Evolutionary conservation across 257 asterid species (phyloP).

Genomic region (Capsicum rhomboideum): DNA sequence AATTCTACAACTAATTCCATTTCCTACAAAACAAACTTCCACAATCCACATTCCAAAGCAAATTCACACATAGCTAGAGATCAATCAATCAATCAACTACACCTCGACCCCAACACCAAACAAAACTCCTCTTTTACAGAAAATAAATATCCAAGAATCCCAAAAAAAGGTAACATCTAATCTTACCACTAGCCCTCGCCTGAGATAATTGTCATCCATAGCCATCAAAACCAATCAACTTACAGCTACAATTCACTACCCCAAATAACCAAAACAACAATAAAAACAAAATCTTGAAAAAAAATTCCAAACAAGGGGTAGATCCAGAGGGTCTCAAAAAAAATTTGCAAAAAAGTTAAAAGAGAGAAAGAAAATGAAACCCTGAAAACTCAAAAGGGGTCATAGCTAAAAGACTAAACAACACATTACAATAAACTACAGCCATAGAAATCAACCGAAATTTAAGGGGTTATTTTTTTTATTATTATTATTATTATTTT

Average conservation of each 20-base stretch:
- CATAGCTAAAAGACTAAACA: not conserved
- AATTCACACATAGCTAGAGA: not conserved
- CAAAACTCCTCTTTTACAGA: not conserved
- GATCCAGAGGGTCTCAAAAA: conserved; percentile 2
- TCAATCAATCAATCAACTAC: not conserved
- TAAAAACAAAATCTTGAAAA: not conserved
- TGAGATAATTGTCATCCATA: not conserved
- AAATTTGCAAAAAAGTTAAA: not conserved
- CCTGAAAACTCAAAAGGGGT: not conserved
- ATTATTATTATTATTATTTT: not conserved
- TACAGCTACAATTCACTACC: not conserved
- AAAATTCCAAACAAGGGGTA: not conserved
- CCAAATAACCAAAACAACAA: not conserved
- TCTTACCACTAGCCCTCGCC: conserved; percentile 9
- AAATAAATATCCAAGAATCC: not conserved
- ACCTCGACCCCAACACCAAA: not conserved
- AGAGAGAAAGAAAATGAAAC: not conserved
- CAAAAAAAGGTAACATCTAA: not conserved
- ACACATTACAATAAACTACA: not conserved
- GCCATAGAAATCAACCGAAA: not conserved
- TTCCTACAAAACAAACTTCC: not conserved
- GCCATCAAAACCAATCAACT: not conserved
- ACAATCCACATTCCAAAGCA: not conserved
- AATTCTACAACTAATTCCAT: not conserved
- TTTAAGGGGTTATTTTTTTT: not conserved